Base-by-base conservation (phyloP, 345 rosid genomes). In the Trapa incisa region DNA sequence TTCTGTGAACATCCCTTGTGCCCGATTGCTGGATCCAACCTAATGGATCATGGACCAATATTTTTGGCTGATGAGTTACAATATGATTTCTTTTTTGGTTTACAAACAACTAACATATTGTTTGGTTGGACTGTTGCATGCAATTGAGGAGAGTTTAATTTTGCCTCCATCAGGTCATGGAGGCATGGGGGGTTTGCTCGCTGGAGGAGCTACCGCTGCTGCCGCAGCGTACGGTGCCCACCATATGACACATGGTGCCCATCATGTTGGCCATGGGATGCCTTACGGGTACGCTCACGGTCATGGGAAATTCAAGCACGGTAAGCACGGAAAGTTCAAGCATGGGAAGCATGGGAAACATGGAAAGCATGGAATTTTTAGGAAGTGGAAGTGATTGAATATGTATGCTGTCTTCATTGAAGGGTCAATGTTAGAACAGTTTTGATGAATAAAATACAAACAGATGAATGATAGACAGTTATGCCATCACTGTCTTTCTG, bases 191-290 rank as follows among this genome's bases (percentile, higher is more conserved):
- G 84, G 85, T 37, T 6, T 92, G 81, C 12, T 89, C 62, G 96
- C 91, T 0, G 98, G 96, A 0, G 98, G 92, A 70, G 92, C 96
- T n/a, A 89, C 94, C 5, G 94, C 87, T 1, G 96, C 98, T 1
- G 98, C 98, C 2, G 98, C 92, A 42, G 98, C 98, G 58, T 72
- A 67, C 67, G 96, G 96, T 58, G 85, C 87, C 50, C 79, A 80
- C 69, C 80, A 85, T 16, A 0, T 82, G 47, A 0, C 71, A n/a
- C 91, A 84, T 15, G 83, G 82, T 15, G 3, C 75, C 10, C 79
- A 77, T 47, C 83, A 78, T 3, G 72, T 42, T 8, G 74, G 53
- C 2, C 62, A 48, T n/a, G 68, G 68, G 48, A 75, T 64, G 56
- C 72, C 48, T 11, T 45, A 45, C 11, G 48, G 64, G 69, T 80